Evolutionary conservation across 768 basidiomycete species (phyloP), one percentile per base, ranked within the genome.

Genomic region (Phlebiopsis flavidoalba): DNA sequence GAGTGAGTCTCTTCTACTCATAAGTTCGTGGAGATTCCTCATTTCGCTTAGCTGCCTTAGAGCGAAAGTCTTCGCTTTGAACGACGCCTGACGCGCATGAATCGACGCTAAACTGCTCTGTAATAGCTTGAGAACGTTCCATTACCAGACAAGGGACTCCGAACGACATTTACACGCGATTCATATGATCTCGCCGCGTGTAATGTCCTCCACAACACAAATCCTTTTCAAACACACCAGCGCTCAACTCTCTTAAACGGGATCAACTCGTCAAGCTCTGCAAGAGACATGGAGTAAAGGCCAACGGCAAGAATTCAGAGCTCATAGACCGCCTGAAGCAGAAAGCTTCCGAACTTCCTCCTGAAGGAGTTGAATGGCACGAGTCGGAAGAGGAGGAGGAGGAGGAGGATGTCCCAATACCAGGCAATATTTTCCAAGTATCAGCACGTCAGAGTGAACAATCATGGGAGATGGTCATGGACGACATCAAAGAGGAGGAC

Each of bases 141-240:
- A 31, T 31, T 6, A 31, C 6, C 26, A 3, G 2, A 6, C 3
- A 31, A 31, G 26, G 26, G 26, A 31, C 6, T 6, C 26, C 26
- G 6, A 31, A 31, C 26, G 26, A 2, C 26, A 31, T 31, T 6
- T 31, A 6, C 2, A 31, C 26, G 26, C 26, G 2, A 31, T 31
- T 31, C 26, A 31, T 31, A 2, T 6, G 6, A 31, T 31, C 26
- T 31, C 26, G 26, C 12, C 24, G 33, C 47, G n/a, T 33, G 46
- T 35, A 22, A 87, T 88, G 86, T 83, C 85, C 19, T 84, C 83
- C 8, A 89, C 87, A 1, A 91, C 88, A 0, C 80, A 91, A 65
- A 93, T 93, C 52, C 74, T 93, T 11, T 91, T 89, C 74, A 91
- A n/a, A 93, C 72, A 91, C 91, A 4, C 89, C 91, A 0, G 91